Evolutionary conservation across 2,329 filamentous ascomycete species (phyloP).

Genomic region (Alternaria brassicicola): DNA sequence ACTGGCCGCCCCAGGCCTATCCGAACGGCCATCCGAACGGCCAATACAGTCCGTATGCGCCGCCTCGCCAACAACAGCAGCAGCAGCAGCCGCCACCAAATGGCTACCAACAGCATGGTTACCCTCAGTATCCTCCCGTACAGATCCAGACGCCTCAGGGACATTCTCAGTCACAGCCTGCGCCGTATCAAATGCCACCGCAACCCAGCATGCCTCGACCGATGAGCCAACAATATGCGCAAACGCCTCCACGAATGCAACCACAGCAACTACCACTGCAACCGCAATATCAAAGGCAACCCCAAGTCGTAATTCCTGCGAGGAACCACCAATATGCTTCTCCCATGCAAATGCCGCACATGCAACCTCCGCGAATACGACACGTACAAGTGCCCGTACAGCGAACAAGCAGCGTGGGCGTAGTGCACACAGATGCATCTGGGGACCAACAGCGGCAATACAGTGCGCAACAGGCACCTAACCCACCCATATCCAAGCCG

Average conservation of each 20-base stretch:
- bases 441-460: slow-evolving; percentile 22
- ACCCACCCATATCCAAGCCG: slow-evolving; percentile 45
- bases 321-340: slow-evolving; percentile 24
- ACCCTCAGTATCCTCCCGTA: slow-evolving; percentile 14
- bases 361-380: slow-evolving; percentile 35
- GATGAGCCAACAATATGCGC: slow-evolving; percentile 34
- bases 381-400: slow-evolving; percentile 39
- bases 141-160: slow-evolving; percentile 10
- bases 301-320: slow-evolving; percentile 39
- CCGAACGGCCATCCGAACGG: slow-evolving; percentile 32
- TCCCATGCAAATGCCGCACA: slow-evolving; percentile 37
- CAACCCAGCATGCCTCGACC: slow-evolving; percentile 20
- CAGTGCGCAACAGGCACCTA: slow-evolving; percentile 22
- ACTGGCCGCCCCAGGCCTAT: slow-evolving; percentile 42
- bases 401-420: slow-evolving; percentile 22
- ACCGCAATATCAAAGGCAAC: slow-evolving; percentile 29
- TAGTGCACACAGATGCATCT: slow-evolving; percentile 23
- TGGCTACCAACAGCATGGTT: slow-evolving; percentile 38
- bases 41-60: slow-evolving; percentile 40
- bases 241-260: slow-evolving; percentile 23
- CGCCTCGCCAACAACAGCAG: slow-evolving; percentile 32
- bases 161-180: slow-evolving; percentile 30
- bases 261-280: slow-evolving; percentile 9
- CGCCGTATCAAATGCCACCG: slow-evolving; percentile 19
- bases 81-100: slow-evolving; percentile 35